Base-by-base conservation (phyloP, 1,284 basidiomycete species). In the Flammula alnicola region DNA sequence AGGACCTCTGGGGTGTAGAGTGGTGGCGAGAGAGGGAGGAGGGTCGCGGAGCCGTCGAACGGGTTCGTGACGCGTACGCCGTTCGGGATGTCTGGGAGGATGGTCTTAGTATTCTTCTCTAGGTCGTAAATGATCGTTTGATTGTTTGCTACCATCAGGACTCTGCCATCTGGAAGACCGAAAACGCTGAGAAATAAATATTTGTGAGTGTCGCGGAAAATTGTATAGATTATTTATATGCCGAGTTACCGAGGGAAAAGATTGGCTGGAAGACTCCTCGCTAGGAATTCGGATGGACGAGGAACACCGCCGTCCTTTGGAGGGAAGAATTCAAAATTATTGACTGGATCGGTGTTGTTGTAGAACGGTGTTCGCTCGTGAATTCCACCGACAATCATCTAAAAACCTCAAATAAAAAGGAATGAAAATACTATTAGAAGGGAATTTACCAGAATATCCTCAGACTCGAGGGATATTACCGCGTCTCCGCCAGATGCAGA, bases 31-130 rank as follows among this genome's bases (percentile, higher is more conserved):
- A 80, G 67, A 1, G 79, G 79, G 2, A 81, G 72, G 10, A 81
- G 67, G 30, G 73, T 71, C 0, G 70, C 72, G 5, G 75, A 72
- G 12, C 75, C 76, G 25, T 72, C 70, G 49, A 73, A 70, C 2
- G 78, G 78, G 57, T 80, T 76, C 1, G 69, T 71, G 10, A 75
- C 65, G 12, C 71, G 68, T 7, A 80, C 73, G 14, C 73, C 73
- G 58, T 79, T 79, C 1, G 78, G 78, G 27, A 79, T 63, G 47
- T 73, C 67, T 16, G 71, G 70, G 22, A 77, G 63, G 51, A 62
- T 59, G n/a, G 68, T 69, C 56, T 76, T 74, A 5, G 68, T 71
- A 42, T 72, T 63, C 51, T 64, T 66, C 46, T 74, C 70, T 55
- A 78, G 70, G 47, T 45, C 35, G 33, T 36, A 35, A 16, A 48